Evolutionary conservation across 331 rosid genomes (phyloP).

Genomic region (Acacia concinna): DNA sequence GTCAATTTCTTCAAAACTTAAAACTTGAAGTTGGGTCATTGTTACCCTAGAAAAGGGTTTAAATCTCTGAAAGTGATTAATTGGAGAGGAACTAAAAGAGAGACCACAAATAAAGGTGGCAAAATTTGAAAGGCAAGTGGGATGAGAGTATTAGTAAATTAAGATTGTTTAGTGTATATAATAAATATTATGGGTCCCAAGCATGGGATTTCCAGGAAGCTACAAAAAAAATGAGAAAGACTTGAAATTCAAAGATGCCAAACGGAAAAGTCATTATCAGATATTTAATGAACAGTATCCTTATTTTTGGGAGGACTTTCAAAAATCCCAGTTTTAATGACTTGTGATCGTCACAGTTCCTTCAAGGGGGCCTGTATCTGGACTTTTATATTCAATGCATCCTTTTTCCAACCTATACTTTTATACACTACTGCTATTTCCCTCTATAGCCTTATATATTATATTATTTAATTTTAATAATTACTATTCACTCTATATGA

Average conservation of each 20-base stretch:
- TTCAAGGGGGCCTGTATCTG: conserved; percentile 70
- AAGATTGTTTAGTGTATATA: background rate
- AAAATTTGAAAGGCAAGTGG: background rate
- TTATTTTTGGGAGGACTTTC: conserved; percentile 63
- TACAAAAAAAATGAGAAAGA: conserved; percentile 20
- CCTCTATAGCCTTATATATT: background rate
- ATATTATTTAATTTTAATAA: conserved; percentile 12
- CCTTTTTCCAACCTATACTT: conserved; percentile 33
- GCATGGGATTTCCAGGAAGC: conserved; percentile 53
- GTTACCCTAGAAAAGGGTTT: background rate
- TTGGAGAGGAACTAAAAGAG: too few relatives aligned
- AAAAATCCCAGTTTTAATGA: conserved; percentile 45
- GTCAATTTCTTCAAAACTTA: background rate
- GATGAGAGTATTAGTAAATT: too few relatives aligned
- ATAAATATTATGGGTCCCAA: background rate
- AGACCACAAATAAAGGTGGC: background rate
- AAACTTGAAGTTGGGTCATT: background rate
- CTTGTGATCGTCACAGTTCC: conserved; percentile 17
- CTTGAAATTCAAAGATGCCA: conserved; percentile 41
- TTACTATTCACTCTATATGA: conserved; percentile 3
- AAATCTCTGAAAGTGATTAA: background rate
- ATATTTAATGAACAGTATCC: conserved; percentile 35
- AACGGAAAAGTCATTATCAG: conserved; percentile 42
- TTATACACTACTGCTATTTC: background rate
- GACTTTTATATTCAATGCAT: conserved; percentile 52